A percentile compares a stretch with the other conserved stretches of the same genome.
Evolutionary conservation across 2,329 filamentous ascomycete genomes (phyloP).

Genomic region (Epichloe scottii): DNA sequence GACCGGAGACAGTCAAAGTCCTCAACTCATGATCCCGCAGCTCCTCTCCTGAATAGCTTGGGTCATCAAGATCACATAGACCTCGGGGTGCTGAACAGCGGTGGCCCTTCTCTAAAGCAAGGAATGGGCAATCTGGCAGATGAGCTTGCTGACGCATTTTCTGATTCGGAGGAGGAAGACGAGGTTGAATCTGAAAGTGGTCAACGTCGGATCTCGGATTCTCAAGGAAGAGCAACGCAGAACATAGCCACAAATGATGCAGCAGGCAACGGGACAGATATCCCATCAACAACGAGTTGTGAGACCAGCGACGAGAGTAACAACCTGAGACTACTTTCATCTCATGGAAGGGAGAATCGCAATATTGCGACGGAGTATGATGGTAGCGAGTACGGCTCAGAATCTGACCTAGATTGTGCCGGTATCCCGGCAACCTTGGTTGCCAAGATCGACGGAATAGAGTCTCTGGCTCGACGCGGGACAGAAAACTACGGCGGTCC

Average conservation of each 20-base stretch:
- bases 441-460: conserved; percentile 58
- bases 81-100: conserved; percentile 31
- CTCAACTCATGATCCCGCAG: conserved; percentile 36
- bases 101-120: conserved; percentile 31
- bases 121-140: conserved; percentile 69
- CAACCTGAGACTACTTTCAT: conserved; percentile 33
- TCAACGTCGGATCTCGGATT: not conserved
- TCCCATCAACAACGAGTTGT: conserved; percentile 18
- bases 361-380: conserved; percentile 50
- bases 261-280: conserved; percentile 4
- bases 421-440: conserved; percentile 55
- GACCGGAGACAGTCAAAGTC: conserved; percentile 38
- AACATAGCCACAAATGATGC: not conserved
- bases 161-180: conserved; percentile 52
- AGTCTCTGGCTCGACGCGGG: conserved; percentile 53
- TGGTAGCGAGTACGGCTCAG: conserved; percentile 62
- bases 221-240: not conserved
- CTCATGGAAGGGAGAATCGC: conserved; percentile 33
- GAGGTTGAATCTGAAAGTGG: conserved; percentile 39
- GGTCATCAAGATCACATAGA: conserved; percentile 36
- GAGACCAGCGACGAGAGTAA: conserved; percentile 20
- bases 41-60: conserved; percentile 35
- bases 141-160: conserved; percentile 64
- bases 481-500: conserved; percentile 54
- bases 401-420: conserved; percentile 56